These are phyloP conservation scores for Lanzia echinophila DNA, from an alignment of 2,329 filamentous ascomycete species.

Conservation along the genomic window DNA sequence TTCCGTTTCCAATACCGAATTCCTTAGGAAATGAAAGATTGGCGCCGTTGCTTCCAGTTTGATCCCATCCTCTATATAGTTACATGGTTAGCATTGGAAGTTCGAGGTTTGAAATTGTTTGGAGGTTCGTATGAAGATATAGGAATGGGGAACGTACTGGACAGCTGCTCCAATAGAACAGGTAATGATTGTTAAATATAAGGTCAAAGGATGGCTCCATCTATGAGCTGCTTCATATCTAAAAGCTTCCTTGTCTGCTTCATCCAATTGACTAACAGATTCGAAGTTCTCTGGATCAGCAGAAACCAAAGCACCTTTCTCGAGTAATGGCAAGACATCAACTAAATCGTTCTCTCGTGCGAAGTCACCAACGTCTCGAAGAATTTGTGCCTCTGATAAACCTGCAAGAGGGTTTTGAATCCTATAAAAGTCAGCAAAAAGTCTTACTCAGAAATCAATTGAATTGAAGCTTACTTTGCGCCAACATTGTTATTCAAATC, in stretches of 20 bases:
- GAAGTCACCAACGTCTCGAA: constrained; percentile 54
- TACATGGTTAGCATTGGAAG: background rate
- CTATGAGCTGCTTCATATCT: constrained; percentile 58
- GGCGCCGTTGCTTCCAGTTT: constrained; percentile 40
- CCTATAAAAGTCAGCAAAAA: background rate
- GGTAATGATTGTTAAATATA: constrained; percentile 60
- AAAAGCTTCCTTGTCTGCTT: constrained; percentile 53
- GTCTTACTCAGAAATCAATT: background rate
- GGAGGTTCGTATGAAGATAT: background rate
- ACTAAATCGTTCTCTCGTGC: constrained; percentile 51
- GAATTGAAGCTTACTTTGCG: constrained; percentile 6
- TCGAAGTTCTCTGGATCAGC: constrained; percentile 61
- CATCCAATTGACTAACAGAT: constrained; percentile 49
- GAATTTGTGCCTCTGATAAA: constrained; percentile 42
- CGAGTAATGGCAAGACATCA: constrained; percentile 51
- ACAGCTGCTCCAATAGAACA: constrained; percentile 64
- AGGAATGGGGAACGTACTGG: constrained; percentile 29
- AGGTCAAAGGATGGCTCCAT: constrained; percentile 55
- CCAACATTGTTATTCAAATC: constrained; percentile 9
- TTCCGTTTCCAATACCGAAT: constrained; percentile 41
- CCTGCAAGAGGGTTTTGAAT: constrained; percentile 47
- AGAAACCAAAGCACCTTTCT: constrained; percentile 67
- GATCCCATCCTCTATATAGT: constrained; percentile 16
- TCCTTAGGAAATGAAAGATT: constrained; percentile 36
- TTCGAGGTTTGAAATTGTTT: no score